phyloP scores from a whole-genome alignment of 2,329 filamentous ascomycete genomes.

The Lecanicillium sp. region DNA sequence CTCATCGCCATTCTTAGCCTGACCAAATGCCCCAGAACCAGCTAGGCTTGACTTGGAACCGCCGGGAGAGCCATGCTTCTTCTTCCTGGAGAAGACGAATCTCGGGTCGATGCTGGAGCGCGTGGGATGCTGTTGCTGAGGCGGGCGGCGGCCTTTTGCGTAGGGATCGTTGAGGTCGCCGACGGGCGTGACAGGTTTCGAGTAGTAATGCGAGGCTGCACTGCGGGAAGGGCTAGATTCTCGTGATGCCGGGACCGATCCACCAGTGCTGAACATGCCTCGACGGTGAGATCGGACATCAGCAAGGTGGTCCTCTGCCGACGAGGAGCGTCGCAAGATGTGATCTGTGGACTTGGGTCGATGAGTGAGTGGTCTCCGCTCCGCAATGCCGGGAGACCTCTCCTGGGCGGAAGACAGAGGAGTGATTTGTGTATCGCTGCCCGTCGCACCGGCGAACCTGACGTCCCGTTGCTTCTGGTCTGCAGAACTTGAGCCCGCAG shows the following conservation, averaged over 20 bases:
- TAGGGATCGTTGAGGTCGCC: conserved; percentile 82
- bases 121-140: conserved; percentile 56
- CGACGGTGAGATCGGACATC: conserved; percentile 36
- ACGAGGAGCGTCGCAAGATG: conserved; percentile 32
- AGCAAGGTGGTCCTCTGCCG: conserved; percentile 26
- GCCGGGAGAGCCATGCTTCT: conserved; percentile 52
- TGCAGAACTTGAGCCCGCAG: conserved; percentile 55
- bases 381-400: conserved; percentile 32
- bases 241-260: conserved; percentile 49
- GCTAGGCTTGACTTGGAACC: conserved; percentile 43
- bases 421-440: conserved; percentile 43
- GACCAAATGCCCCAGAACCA: conserved; percentile 32
- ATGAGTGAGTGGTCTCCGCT: conserved; percentile 30
- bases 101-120: conserved; percentile 62
- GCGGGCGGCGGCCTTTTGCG: conserved; percentile 68
- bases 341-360: conserved; percentile 35
- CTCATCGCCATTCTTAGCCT: conserved; percentile 27
- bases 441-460: conserved; percentile 27
- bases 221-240: conserved; percentile 58
- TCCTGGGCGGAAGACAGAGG: conserved; percentile 56
- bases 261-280: conserved; percentile 44
- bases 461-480: conserved; percentile 14
- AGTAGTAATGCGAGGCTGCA: conserved; percentile 55
- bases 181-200: conserved; percentile 68
- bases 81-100: conserved; percentile 75